Evolutionary conservation across 805 yeast species (phyloP), one percentile per base, ranked within the genome.

Genomic region (Wickerhamiella azymoides): DNA sequence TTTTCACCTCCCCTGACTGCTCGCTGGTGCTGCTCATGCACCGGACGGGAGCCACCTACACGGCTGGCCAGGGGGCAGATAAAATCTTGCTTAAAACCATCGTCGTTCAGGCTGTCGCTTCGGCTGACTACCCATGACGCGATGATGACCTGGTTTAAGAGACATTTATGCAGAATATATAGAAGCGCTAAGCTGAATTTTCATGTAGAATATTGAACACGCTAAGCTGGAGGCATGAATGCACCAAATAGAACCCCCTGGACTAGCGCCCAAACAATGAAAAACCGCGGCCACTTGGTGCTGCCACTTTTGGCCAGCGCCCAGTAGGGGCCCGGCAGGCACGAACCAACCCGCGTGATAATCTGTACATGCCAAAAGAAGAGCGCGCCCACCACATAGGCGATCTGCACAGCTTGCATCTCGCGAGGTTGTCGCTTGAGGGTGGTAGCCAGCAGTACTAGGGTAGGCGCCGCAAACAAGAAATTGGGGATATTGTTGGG

Each of bases 41-140:
- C 16, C 14, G 2, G 25, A 21, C 21, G 44, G 44, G 44, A 41
- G 44, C 36, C 44, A 33, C 37, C 44, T 41, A 33, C 17, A 41
- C 35, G 44, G 39, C 11, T 11, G 38, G 38, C 39, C 38, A 24
- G 25, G 38, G 32, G 11, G 19, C 19, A 33, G 38, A 36, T 26
- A 13, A 42, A 41, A 42, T 67, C 92, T 79, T 76, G 84, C 79
- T 81, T 84, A 85, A 85, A 85, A 85, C 96, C 96, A 85, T 85
- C 85, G 94, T 88, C 76, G 84, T 80, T 79, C 86, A 84, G 94
- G 94, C 80, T 79, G 85, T 84, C 80, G 70, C 71, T 67, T 57
- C 46, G 54, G 56, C 57, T 62, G 71, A 72, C 68, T 64, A 79
- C 76, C 86, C 93, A 84, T 84, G 94, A 84, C 80, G 78, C 72